Evolutionary conservation across 2,329 filamentous ascomycete species (phyloP).

Genomic region (Calonectria montana): DNA sequence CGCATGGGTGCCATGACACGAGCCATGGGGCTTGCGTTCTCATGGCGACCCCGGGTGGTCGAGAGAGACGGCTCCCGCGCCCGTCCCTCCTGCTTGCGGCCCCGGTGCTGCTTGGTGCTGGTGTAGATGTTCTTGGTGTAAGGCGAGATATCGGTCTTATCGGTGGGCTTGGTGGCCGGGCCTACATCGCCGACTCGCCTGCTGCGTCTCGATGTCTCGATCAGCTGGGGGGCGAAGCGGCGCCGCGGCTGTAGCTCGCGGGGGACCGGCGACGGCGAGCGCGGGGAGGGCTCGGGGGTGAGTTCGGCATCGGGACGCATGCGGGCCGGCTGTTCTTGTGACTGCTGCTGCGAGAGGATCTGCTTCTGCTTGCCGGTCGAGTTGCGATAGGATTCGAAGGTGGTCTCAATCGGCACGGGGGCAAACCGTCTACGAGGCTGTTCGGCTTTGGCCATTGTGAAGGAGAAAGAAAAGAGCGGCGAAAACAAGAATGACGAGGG

Average conservation of each 20-base stretch:
- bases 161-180: slow-evolving; percentile 71
- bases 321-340: slow-evolving; percentile 27
- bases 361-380: slow-evolving; percentile 44
- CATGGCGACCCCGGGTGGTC: not conserved
- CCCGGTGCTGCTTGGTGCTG: slow-evolving; percentile 54
- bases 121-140: slow-evolving; percentile 72
- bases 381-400: slow-evolving; percentile 68
- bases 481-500: slow-evolving; percentile 13
- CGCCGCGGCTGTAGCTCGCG: slow-evolving; percentile 57
- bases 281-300: slow-evolving; percentile 65
- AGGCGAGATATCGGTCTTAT: slow-evolving; percentile 79
- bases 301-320: slow-evolving; percentile 67
- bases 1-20: slow-evolving; percentile 56
- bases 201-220: slow-evolving; percentile 81
- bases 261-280: slow-evolving; percentile 58
- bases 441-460: slow-evolving; percentile 53
- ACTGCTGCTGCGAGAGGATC: slow-evolving; percentile 22
- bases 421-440: slow-evolving; percentile 69
- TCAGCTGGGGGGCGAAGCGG: slow-evolving; percentile 80
- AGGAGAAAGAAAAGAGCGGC: slow-evolving; percentile 51
- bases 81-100: slow-evolving; percentile 44
- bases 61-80: slow-evolving; percentile 29
- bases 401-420: slow-evolving; percentile 79
- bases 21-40: slow-evolving; percentile 40
- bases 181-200: slow-evolving; percentile 73